phyloP scores from a whole-genome alignment of 2,329 filamentous ascomycete species.

The Paecilomyces fulvus region DNA sequence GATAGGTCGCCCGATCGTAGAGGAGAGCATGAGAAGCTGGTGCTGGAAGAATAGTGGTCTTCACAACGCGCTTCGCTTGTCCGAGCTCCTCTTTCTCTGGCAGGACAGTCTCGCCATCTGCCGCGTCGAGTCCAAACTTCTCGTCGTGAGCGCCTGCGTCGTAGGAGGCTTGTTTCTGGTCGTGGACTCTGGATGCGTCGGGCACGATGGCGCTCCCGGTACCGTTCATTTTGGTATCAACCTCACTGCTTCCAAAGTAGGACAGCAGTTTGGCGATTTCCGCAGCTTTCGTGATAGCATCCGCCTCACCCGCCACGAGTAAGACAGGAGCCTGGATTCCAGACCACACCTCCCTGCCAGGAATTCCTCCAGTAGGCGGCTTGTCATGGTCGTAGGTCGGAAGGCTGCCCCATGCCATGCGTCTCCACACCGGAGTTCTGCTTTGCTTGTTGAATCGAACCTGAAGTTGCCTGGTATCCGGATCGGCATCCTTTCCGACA shows the following conservation, averaged over 20 bases:
- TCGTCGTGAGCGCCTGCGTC: constrained; percentile 18
- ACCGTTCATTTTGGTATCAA: constrained; percentile 18
- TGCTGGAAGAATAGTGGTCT: constrained; percentile 61
- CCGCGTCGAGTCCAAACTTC: constrained; percentile 14
- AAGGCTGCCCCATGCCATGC: constrained; percentile 67
- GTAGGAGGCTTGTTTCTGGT: constrained; percentile 10
- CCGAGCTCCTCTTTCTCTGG: constrained; percentile 8
- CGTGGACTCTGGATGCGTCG: constrained; percentile 22
- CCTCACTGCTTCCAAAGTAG: constrained; percentile 24
- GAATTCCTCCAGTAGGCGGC: constrained; percentile 54
- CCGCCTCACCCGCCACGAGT: constrained; percentile 68
- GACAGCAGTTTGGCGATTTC: constrained; percentile 61
- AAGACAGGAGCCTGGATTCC: constrained; percentile 65
- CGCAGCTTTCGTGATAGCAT: constrained; percentile 63
- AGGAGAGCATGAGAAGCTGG: constrained; percentile 78
- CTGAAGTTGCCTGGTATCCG: constrained; percentile 35
- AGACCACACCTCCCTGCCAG: constrained; percentile 63
- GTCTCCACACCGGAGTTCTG: constrained; percentile 69
- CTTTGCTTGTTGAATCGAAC: constrained; percentile 65
- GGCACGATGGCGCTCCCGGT: constrained; percentile 18
- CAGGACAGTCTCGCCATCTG: background rate
- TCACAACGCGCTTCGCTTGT: constrained; percentile 48
- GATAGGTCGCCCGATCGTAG: constrained; percentile 67
- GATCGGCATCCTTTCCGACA: constrained; percentile 37
- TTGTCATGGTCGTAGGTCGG: constrained; percentile 50